Conservation (phyloP, 73 alveolate species). For the Loxodes magnus region DNA sequence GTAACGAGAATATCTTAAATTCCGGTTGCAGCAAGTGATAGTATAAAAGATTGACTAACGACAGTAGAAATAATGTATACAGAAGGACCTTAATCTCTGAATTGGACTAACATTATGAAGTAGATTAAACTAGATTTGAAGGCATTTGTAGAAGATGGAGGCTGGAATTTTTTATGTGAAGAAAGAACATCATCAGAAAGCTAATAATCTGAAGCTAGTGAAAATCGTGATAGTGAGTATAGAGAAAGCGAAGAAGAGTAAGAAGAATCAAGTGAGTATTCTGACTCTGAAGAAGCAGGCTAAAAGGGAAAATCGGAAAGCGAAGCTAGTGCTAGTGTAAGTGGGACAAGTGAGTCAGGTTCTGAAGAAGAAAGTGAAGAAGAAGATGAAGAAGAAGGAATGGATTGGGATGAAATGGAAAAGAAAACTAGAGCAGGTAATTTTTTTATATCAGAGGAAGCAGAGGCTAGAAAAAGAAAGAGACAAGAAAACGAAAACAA, state of each 20-base stretch:
- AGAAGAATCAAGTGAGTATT: conserved; percentile 26
- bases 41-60: conserved; percentile 69
- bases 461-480: conserved; percentile 38
- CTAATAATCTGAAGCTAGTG: background rate
- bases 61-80: conserved; percentile 68
- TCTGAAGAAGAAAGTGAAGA: conserved; percentile 54
- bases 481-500: conserved; percentile 29
- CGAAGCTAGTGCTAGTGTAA: conserved; percentile 48
- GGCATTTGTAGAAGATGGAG: conserved; percentile 70
- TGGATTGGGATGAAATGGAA: conserved; percentile 74
- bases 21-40: conserved; percentile 73
- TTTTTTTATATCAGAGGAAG: too few species aligned
- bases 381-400: conserved; percentile 63
- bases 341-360: conserved; percentile 68
- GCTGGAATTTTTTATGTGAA: conserved; percentile 82
- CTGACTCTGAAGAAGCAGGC: conserved; percentile 35
- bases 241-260: background rate
- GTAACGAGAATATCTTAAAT: conserved; percentile 68
- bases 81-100: conserved; percentile 69
- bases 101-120: conserved; percentile 65
- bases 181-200: conserved; percentile 7
- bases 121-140: conserved; percentile 62
- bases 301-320: conserved; percentile 46
- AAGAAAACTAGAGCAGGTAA: conserved; percentile 63
- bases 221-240: background rate